These are phyloP conservation scores for Cladorrhinum sp. DNA, from an alignment of 2,329 filamentous ascomycete genomes.

Conservation along the genomic window DNA sequence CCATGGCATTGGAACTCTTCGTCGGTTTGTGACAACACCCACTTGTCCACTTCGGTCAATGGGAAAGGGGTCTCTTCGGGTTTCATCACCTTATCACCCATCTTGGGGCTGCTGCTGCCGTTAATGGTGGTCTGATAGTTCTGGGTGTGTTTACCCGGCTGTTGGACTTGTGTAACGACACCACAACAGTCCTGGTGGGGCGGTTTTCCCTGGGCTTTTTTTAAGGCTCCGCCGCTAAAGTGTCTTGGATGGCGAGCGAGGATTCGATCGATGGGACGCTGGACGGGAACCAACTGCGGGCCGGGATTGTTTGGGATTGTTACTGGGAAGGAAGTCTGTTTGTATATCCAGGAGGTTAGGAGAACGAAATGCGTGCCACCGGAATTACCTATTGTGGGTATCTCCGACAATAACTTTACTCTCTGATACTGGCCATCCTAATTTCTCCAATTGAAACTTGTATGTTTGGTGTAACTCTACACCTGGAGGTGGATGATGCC, in stretches of 20 bases:
- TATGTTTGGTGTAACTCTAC: too few relatives aligned
- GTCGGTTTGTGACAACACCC: conserved; percentile 62
- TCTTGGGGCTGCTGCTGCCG: conserved; percentile 1
- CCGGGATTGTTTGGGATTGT: neutral
- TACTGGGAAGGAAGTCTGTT: neutral
- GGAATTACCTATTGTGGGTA: too few relatives aligned
- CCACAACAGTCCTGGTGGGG: conserved; percentile 4
- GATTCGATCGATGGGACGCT: conserved; percentile 1
- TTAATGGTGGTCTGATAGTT: neutral
- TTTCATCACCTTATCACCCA: conserved; percentile 22
- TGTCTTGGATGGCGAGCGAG: neutral
- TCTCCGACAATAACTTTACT: too few relatives aligned
- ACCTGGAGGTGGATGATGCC: too few relatives aligned
- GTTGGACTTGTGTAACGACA: neutral
- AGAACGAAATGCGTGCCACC: neutral
- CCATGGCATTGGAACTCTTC: conserved; percentile 66
- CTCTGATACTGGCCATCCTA: too few relatives aligned
- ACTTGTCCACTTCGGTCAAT: conserved; percentile 57
- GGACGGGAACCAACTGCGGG: conserved; percentile 2
- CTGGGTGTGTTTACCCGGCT: conserved; percentile 21
- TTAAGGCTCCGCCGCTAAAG: conserved; percentile 14
- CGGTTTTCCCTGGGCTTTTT: conserved; percentile 9
- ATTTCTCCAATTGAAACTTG: too few relatives aligned
- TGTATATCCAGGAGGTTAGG: neutral
- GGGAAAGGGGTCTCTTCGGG: conserved; percentile 51